Percentiles rank a stretch among this genome's conserved stretches.
phyloP scores from a whole-genome alignment of 345 rosid species.

The Litchi chinensis region DNA sequence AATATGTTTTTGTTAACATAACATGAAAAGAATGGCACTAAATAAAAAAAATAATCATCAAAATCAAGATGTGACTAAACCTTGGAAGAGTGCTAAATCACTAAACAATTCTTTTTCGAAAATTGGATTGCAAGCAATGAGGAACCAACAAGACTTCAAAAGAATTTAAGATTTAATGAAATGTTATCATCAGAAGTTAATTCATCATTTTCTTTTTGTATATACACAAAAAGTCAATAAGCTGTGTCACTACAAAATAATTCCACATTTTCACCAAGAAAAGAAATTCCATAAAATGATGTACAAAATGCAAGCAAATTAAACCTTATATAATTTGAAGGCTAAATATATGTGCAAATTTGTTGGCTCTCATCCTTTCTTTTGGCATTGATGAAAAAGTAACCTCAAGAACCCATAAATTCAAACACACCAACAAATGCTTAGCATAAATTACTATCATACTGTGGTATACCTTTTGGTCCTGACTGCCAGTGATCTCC shows the following conservation, averaged over 20 bases:
- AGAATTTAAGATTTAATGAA: neutral
- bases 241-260: neutral
- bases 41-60: neutral
- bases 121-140: neutral
- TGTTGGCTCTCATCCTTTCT: neutral
- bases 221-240: neutral
- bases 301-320: neutral
- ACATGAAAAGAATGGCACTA: neutral
- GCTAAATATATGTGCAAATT: neutral
- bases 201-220: neutral
- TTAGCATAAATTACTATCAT: neutral
- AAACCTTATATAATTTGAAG: neutral
- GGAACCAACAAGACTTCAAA: neutral
- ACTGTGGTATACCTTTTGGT: neutral
- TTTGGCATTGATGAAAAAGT: neutral
- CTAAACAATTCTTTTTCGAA: neutral
- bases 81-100: neutral
- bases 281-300: slow-evolving; percentile 4
- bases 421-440: neutral
- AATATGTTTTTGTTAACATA: neutral
- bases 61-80: neutral
- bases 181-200: neutral
- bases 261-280: neutral
- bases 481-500: neutral
- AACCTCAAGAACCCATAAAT: neutral